Conservation (phyloP, 1,284 basidiomycete species). For the Ganoderma lingzhi region DNA sequence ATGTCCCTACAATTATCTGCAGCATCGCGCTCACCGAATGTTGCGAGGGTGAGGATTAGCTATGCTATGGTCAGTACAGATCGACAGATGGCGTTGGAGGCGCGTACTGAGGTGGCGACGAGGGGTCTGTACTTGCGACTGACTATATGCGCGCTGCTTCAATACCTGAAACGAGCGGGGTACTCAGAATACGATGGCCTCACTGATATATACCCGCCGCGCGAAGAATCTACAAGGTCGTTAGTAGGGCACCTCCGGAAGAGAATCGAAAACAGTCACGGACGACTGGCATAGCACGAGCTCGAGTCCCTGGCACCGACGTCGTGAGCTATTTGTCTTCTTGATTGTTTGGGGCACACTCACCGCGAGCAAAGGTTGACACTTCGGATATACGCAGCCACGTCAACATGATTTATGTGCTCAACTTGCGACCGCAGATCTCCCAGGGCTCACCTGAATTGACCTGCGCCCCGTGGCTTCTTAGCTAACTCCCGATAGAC, state of each 20-base stretch:
- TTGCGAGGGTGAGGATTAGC: slow-evolving; percentile 3
- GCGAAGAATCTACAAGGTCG: slow-evolving; percentile 5
- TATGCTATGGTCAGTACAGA: not conserved
- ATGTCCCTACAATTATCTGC: not conserved
- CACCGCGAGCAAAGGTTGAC: slow-evolving; percentile 11
- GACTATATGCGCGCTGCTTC: not conserved
- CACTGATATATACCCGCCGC: slow-evolving; percentile 12
- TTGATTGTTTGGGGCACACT: not conserved
- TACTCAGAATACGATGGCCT: not conserved
- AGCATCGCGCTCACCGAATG: slow-evolving; percentile 6
- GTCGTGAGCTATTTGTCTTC: not conserved
- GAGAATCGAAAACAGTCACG: not conserved
- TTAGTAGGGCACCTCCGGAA: not conserved
- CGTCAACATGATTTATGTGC: not conserved
- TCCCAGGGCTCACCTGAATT: slow-evolving; percentile 4
- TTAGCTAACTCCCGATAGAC: not conserved
- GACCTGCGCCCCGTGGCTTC: not conserved
- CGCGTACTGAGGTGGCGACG: slow-evolving; percentile 2
- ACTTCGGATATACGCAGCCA: not conserved
- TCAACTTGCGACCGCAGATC: not conserved
- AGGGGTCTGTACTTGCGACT: slow-evolving; percentile 11
- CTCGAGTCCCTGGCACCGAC: not conserved
- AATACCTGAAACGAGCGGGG: not conserved
- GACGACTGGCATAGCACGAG: slow-evolving; percentile 13
- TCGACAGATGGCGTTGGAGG: not conserved